Conservation (phyloP, 257 asterid genomes). For the Solanum pennellii region DNA sequence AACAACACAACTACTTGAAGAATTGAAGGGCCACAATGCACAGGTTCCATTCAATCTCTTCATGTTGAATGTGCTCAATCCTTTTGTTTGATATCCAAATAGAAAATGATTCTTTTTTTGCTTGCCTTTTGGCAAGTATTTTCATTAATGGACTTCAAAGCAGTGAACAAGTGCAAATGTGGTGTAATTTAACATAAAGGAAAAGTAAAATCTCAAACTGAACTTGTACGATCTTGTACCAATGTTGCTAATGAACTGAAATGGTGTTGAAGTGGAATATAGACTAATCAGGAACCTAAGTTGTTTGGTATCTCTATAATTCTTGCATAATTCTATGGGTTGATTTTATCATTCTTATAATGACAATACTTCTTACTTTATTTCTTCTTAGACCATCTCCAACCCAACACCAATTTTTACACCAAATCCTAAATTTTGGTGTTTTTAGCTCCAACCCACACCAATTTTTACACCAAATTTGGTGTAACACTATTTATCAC, state of each 20-base stretch:
- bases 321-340: neutral
- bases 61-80: neutral
- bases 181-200: neutral
- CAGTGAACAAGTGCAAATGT: neutral
- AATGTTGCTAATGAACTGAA: neutral
- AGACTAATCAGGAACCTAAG: neutral
- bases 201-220: neutral
- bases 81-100: neutral
- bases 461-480: too few relatives aligned
- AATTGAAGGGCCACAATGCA: constrained; percentile 79
- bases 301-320: neutral
- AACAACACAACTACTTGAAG: constrained; percentile 89
- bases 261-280: neutral
- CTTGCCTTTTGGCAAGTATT: neutral
- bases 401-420: too few relatives aligned
- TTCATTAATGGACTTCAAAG: neutral
- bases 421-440: too few relatives aligned
- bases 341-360: neutral
- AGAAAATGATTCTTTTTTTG: neutral
- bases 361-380: neutral
- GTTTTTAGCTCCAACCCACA: too few relatives aligned
- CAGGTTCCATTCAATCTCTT: constrained; percentile 42
- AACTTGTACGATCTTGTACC: neutral
- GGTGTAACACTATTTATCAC: too few relatives aligned
- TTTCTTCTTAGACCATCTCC: neutral